These are phyloP conservation scores for Xylaria multiplex DNA, from an alignment of 2,329 filamentous ascomycete species.

Conservation along the genomic window DNA sequence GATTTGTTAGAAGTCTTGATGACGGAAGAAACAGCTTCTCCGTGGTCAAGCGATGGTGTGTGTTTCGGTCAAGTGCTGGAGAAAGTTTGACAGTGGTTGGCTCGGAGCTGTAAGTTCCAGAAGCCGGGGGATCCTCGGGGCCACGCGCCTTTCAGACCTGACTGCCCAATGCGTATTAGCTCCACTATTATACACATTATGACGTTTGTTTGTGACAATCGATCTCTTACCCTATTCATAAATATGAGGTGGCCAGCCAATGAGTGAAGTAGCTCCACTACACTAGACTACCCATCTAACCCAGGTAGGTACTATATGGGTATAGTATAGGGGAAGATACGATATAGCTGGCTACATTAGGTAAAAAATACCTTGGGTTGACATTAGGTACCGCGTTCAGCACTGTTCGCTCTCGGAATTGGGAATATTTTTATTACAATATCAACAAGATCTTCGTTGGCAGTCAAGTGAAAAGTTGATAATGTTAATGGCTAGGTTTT, in stretches of 20 bases:
- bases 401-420: too few species aligned
- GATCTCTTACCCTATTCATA: too few species aligned
- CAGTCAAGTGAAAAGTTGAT: too few species aligned
- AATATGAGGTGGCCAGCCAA: background rate
- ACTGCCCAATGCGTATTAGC: slow-evolving; percentile 23
- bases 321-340: too few species aligned
- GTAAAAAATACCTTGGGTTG: too few species aligned
- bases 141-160: background rate
- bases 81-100: slow-evolving; percentile 38
- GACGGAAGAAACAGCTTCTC: slow-evolving; percentile 27
- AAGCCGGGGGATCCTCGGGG: slow-evolving; percentile 32
- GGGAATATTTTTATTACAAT: too few species aligned
- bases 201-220: slow-evolving; percentile 21
- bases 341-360: too few species aligned
- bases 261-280: background rate
- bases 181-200: background rate
- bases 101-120: slow-evolving; percentile 30
- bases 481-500: too few species aligned
- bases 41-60: slow-evolving; percentile 18
- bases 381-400: too few species aligned
- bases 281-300: too few species aligned
- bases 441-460: too few species aligned
- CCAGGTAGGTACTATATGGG: background rate
- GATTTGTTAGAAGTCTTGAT: slow-evolving; percentile 34
- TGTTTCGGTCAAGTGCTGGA: slow-evolving; percentile 36